Evolutionary conservation across 2,329 filamentous ascomycete species (phyloP), one percentile per base, ranked within the genome.

Genomic region (Aspergillus piperis): DNA sequence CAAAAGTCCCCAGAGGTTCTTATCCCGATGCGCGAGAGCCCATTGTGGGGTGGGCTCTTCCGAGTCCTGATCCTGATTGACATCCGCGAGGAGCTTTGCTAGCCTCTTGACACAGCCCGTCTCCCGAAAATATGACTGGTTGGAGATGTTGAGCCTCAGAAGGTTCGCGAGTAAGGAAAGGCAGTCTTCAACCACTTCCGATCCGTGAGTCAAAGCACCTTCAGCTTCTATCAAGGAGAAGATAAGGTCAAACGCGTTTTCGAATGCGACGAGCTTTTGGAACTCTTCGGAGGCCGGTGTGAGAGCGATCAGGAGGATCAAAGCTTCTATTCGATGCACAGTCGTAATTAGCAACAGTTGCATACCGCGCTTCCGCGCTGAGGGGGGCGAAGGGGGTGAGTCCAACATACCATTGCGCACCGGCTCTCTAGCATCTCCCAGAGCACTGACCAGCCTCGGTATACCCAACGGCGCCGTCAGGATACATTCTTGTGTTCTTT

Each of bases 251-350:
- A 97, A 98, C 0, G 93, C 91, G 81, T 92, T 94, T 70, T 97
- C 92, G 67, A 97, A 98, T 0, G 92, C 95, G 23, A 98, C 93
- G 2, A 98, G 84, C 75, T 98, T 98, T 73, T 98, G 93, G 55
- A 99, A 85, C 69, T 98, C 93, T 44, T 88, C 80, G 8, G 94
- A 96, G 0, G 88, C 88, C 30, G 92, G 91, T 0, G 95, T 97
- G 30, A 99, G 83, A 59, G 92, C 90, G 32, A 91, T 96, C 52
- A 99, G 84, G 13, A 99, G 83, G n/a, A 89, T 83, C 27, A 99
- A 84, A 4, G 88, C 92, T 78, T 96, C 91, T 84, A 61, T 50
- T 62, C 30, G 63, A 61, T 36, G 58, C 51, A 55, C 51, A 59
- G 60, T 38, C 38, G 27, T 56, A 57, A 55, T 70, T 57, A 68